These are phyloP conservation scores for Trichoderma polysporum DNA, from an alignment of 2,329 filamentous ascomycete genomes.

Conservation along the genomic window DNA sequence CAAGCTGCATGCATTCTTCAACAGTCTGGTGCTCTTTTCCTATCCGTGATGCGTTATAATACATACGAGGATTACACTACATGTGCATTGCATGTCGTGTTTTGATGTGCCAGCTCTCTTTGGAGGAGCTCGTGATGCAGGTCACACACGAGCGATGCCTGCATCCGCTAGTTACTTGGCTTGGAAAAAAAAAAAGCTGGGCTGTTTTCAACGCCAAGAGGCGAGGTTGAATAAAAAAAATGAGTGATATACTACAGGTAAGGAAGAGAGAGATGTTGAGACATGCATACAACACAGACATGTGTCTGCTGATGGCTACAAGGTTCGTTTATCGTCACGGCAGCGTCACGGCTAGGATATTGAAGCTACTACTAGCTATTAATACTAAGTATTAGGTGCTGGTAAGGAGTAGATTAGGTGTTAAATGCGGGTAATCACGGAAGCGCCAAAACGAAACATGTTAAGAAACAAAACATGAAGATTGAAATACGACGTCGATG, in stretches of 20 bases:
- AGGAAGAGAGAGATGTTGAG: not conserved
- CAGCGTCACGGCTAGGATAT: conserved; percentile 3
- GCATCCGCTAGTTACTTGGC: not conserved
- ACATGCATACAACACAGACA: not conserved
- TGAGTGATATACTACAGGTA: not conserved
- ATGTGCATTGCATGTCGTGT: not conserved
- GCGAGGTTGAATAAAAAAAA: no score
- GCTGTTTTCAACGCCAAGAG: no score
- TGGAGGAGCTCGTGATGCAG: conserved; percentile 9
- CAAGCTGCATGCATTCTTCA: not conserved
- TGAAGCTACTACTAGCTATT: no score
- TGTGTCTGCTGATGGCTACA: conserved; percentile 2
- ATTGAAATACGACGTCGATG: not conserved
- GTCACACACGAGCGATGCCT: conserved; percentile 3
- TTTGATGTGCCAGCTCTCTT: not conserved
- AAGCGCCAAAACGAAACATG: not conserved
- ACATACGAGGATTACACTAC: not conserved
- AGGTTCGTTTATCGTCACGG: not conserved
- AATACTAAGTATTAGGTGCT: no score
- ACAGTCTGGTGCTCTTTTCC: no score
- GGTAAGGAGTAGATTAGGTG: not conserved
- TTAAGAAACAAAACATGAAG: not conserved
- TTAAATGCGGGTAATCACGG: not conserved
- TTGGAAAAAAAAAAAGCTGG: no score
- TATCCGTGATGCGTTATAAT: not conserved